Conservation (phyloP, 352 stramenopile genomes). For the Peronospora farinosa region DNA sequence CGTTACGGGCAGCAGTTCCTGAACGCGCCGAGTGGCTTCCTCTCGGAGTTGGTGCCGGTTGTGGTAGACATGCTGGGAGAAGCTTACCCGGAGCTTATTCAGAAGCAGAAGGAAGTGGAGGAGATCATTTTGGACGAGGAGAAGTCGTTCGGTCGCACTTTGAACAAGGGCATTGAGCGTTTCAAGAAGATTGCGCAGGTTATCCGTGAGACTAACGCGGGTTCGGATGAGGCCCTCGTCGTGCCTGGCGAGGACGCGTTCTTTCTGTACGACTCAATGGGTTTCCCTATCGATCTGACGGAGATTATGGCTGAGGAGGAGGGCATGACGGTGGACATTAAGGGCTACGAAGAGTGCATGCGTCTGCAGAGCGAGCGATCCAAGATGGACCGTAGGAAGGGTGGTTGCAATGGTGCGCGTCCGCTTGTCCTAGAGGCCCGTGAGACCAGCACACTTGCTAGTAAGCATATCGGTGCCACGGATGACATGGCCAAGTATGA, state of each 20-base stretch:
- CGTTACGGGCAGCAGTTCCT: constrained; percentile 98
- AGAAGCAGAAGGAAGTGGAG: constrained; percentile 86
- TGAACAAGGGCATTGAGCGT: constrained; percentile 91
- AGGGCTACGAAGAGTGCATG: constrained; percentile 93
- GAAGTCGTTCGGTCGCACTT: constrained; percentile 89
- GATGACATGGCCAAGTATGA: constrained; percentile 94
- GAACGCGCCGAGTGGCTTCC: constrained; percentile 91
- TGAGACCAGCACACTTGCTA: constrained; percentile 87
- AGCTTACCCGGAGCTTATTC: constrained; percentile 93
- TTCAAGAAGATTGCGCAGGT: constrained; percentile 85
- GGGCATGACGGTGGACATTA: constrained; percentile 90
- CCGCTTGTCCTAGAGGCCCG: constrained; percentile 92
- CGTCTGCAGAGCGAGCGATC: constrained; percentile 80
- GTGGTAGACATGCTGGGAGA: constrained; percentile 92
- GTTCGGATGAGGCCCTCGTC: constrained; percentile 51
- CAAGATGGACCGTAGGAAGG: constrained; percentile 87
- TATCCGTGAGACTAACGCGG: constrained; percentile 56
- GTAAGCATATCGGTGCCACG: constrained; percentile 80
- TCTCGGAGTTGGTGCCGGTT: constrained; percentile 90
- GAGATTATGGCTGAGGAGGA: constrained; percentile 95
- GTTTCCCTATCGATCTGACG: constrained; percentile 98
- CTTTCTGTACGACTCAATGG: constrained; percentile 98
- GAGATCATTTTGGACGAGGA: constrained; percentile 97
- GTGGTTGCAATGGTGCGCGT: constrained; percentile 55
- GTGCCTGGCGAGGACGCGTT: constrained; percentile 94